Percentiles rank a stretch among this genome's conserved stretches.
phyloP scores from a whole-genome alignment of 345 rosid species.

The Eucalyptus melliodora region DNA sequence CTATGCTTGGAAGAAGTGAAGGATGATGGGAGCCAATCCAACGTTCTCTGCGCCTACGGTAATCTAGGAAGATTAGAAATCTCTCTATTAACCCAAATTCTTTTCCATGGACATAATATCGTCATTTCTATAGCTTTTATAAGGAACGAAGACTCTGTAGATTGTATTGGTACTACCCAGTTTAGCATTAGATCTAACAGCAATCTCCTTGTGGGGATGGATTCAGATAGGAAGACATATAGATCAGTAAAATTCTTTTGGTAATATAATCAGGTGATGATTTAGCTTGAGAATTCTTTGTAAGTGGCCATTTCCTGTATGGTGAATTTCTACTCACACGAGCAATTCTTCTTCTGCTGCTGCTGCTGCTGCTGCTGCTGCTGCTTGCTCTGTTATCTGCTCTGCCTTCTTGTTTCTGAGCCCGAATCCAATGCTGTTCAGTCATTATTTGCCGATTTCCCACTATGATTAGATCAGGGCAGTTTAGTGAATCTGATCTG shows the following conservation, averaged over 20 bases:
- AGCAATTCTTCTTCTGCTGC: background rate
- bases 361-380: background rate
- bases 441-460: background rate
- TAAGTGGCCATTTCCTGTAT: background rate
- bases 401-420: background rate
- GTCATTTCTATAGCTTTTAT: background rate
- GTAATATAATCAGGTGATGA: background rate
- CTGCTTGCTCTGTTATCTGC: background rate
- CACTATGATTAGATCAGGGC: background rate
- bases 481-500: background rate
- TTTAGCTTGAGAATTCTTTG: background rate
- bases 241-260: background rate
- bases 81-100: background rate
- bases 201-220: background rate
- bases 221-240: background rate
- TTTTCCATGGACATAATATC: background rate
- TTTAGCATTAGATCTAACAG: background rate
- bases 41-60: background rate
- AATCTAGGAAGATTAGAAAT: background rate
- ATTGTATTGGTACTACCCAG: background rate
- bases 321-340: background rate
- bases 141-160: background rate
- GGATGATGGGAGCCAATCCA: background rate
- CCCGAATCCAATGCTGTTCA: background rate
- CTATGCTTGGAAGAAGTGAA: slow-evolving; percentile 48